Percentiles rank a stretch among this genome's conserved stretches.
phyloP scores from a whole-genome alignment of 495 filamentous ascomycete species.

The Penicillium steckii region DNA sequence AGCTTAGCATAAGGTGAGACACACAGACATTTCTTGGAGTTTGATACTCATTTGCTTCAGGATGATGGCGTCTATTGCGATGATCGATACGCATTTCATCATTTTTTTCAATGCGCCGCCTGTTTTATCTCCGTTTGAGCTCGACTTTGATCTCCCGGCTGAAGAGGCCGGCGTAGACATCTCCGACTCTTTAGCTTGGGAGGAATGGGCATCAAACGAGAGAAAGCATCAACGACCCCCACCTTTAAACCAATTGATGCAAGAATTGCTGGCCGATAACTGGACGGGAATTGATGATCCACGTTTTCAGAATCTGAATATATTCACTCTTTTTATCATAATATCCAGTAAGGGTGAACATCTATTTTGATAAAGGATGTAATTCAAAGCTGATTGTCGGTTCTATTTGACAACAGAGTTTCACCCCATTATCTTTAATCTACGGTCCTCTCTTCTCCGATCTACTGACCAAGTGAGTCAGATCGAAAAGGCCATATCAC shows the following conservation, averaged over 20 bases:
- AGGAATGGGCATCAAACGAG: constrained; percentile 8
- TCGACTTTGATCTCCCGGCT: constrained; percentile 17
- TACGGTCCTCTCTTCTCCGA: constrained; percentile 3
- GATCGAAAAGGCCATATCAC: constrained; percentile 8
- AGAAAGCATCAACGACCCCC: constrained; percentile 7
- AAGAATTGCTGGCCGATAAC: constrained; percentile 8
- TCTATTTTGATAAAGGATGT: no score
- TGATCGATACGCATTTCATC: constrained; percentile 17
- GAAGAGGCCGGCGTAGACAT: constrained; percentile 15
- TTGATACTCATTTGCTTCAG: background rate
- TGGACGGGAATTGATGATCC: constrained; percentile 4
- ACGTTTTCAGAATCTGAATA: constrained; percentile 3
- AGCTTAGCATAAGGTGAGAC: constrained; percentile 12
- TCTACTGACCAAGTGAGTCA: background rate
- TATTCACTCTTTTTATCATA: constrained; percentile 13
- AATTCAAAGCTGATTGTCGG: no score
- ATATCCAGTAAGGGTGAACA: constrained; percentile 10
- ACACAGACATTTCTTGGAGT: background rate
- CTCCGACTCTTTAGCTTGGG: constrained; percentile 6
- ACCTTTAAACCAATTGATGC: constrained; percentile 2
- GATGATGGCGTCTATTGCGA: constrained; percentile 16
- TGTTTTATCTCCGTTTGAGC: constrained; percentile 7
- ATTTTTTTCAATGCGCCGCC: constrained; percentile 19
- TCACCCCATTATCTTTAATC: constrained; percentile 10
- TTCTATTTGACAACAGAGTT: constrained; percentile 7